Percentiles rank a stretch among this genome's conserved stretches.
Evolutionary conservation across 1,284 basidiomycete genomes (phyloP).

Genomic region (Cystobasidium sp.): DNA sequence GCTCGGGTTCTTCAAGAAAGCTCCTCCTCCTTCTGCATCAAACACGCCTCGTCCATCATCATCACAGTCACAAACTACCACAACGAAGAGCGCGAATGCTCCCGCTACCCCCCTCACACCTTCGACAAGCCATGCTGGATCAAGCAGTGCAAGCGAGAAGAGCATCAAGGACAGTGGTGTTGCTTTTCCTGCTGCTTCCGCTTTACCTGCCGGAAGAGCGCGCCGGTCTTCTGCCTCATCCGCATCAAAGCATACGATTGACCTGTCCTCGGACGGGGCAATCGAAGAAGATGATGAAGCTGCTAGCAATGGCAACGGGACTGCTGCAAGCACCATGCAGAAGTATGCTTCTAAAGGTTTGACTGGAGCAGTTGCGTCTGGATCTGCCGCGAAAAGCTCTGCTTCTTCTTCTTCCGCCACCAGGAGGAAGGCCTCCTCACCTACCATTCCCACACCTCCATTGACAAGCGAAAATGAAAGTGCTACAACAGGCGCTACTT

Average conservation of each 20-base stretch:
- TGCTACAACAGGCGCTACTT: conserved; percentile 16
- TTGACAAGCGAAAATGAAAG: conserved; percentile 18
- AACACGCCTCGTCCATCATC: conserved; percentile 29
- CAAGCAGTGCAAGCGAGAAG: conserved; percentile 15
- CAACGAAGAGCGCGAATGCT: conserved; percentile 17
- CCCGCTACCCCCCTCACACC: conserved; percentile 23
- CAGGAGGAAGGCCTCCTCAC: not conserved
- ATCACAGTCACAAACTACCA: not conserved
- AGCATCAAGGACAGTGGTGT: conserved; percentile 1
- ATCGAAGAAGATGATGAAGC: conserved; percentile 13
- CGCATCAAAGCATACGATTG: conserved; percentile 29
- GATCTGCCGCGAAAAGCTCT: conserved; percentile 7
- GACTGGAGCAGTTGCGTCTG: conserved; percentile 2
- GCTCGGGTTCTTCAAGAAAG: conserved; percentile 57
- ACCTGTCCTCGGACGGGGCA: conserved; percentile 23
- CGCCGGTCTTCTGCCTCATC: conserved; percentile 13
- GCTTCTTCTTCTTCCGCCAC: conserved; percentile 11
- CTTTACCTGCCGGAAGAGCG: not conserved
- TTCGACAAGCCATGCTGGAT: conserved; percentile 18
- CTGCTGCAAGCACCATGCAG: not conserved
- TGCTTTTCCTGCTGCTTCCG: not conserved
- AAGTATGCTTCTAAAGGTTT: conserved; percentile 23
- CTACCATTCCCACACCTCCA: not conserved
- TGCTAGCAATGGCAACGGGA: not conserved
- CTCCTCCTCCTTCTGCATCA: conserved; percentile 26